These are phyloP conservation scores for Phalaenopsis hybrid DNA, from an alignment of 116 monocot genomes.

Conservation along the genomic window DNA sequence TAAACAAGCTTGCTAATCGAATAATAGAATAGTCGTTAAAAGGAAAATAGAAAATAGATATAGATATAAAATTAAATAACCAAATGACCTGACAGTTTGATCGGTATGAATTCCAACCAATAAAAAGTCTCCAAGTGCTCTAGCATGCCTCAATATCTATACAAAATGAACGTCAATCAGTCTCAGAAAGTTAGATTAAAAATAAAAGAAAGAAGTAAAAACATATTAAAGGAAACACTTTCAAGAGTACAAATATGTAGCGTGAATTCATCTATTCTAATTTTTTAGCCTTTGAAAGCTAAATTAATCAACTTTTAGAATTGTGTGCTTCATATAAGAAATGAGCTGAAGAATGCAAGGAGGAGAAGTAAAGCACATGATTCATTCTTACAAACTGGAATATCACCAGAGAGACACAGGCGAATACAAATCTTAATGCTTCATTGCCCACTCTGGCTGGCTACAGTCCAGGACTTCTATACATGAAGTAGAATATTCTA, in stretches of 20 bases:
- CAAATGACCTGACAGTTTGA: conserved; percentile 75
- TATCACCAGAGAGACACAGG: too few relatives aligned
- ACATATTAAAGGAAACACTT: neutral
- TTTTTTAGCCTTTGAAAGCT: neutral
- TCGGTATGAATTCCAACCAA: conserved; percentile 96
- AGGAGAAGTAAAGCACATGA: too few relatives aligned
- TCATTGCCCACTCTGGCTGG: too few relatives aligned
- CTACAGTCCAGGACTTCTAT: too few relatives aligned
- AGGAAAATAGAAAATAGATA: neutral
- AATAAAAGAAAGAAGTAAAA: neutral
- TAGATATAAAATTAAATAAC: neutral
- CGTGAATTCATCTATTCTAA: neutral
- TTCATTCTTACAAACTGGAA: too few relatives aligned
- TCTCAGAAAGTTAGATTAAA: conserved; percentile 1
- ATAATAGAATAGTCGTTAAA: neutral
- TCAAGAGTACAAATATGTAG: neutral
- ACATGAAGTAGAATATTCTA: too few relatives aligned
- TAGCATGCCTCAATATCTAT: conserved; percentile 83
- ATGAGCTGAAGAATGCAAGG: too few relatives aligned
- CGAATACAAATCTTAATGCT: too few relatives aligned
- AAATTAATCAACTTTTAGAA: neutral
- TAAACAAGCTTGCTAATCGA: neutral
- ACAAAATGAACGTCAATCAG: neutral
- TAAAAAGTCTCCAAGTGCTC: conserved; percentile 85
- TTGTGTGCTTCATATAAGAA: neutral